Conservation (phyloP, 352 stramenopile species). For the Pythium rhizo-oryzae region DNA sequence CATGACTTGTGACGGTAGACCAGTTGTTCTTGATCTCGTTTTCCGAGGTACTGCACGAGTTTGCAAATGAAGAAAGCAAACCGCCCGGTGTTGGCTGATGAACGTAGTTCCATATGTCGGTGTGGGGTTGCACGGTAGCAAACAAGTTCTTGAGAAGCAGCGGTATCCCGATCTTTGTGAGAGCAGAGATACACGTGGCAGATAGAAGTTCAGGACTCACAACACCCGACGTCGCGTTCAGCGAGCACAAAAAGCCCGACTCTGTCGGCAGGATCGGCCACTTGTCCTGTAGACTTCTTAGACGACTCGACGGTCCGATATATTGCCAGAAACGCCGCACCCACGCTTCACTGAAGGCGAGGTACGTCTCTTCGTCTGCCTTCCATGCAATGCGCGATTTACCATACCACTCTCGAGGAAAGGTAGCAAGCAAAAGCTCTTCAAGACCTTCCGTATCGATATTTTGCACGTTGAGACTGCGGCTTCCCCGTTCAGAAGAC, state of each 20-base stretch:
- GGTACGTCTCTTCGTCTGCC: slow-evolving; percentile 22
- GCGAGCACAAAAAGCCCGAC: slow-evolving; percentile 37
- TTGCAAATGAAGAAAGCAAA: slow-evolving; percentile 37
- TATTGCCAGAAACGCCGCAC: slow-evolving; percentile 69
- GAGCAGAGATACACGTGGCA: slow-evolving; percentile 14
- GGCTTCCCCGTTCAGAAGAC: slow-evolving; percentile 33
- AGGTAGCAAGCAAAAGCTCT: slow-evolving; percentile 50
- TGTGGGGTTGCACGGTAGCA: slow-evolving; percentile 48
- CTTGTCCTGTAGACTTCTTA: slow-evolving; percentile 55
- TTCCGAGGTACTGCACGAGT: slow-evolving; percentile 11
- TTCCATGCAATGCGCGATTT: slow-evolving; percentile 35
- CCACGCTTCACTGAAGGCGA: slow-evolving; percentile 50
- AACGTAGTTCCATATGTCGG: slow-evolving; percentile 70
- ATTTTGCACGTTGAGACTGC: slow-evolving; percentile 51
- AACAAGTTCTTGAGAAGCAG: slow-evolving; percentile 64
- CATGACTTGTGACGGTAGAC: slow-evolving; percentile 24
- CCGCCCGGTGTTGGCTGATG: slow-evolving; percentile 68
- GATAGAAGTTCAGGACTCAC: slow-evolving; percentile 60
- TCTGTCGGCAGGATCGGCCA: slow-evolving; percentile 77
- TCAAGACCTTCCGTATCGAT: slow-evolving; percentile 56
- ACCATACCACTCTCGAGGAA: slow-evolving; percentile 54
- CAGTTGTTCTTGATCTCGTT: slow-evolving; percentile 26
- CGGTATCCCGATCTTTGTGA: slow-evolving; percentile 44
- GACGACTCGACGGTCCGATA: slow-evolving; percentile 44
- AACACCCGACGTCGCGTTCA: slow-evolving; percentile 50